phyloP scores from a whole-genome alignment of 495 filamentous ascomycete species.

The Penicillium goetzii region DNA sequence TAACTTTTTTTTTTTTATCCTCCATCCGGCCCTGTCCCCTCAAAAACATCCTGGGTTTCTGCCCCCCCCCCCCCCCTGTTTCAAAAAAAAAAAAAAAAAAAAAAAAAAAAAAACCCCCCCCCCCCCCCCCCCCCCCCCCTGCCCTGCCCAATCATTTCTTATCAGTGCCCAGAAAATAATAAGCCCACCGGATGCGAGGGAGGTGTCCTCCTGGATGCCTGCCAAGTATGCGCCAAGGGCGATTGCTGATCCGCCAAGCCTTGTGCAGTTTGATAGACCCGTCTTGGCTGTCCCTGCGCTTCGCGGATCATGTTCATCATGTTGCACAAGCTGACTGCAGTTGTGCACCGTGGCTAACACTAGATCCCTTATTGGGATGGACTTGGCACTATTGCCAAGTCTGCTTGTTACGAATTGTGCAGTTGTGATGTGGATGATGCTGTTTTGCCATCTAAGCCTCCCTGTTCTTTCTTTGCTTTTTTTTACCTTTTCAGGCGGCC shows the following conservation, averaged over 20 bases:
- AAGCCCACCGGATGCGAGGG: slow-evolving; percentile 30
- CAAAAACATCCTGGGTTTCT: too few species aligned
- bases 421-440: neutral
- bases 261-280: slow-evolving; percentile 41
- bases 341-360: slow-evolving; percentile 10
- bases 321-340: slow-evolving; percentile 19
- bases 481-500: neutral
- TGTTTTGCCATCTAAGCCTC: neutral
- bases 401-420: slow-evolving; percentile 14
- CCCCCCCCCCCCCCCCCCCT: neutral
- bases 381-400: slow-evolving; percentile 16
- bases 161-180: slow-evolving; percentile 18
- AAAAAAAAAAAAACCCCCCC: too few species aligned
- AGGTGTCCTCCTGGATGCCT: slow-evolving; percentile 30
- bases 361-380: slow-evolving; percentile 16
- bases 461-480: slow-evolving; percentile 4
- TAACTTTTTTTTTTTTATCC: too few species aligned
- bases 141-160: slow-evolving; percentile 15
- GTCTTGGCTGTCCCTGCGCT: slow-evolving; percentile 25
- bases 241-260: slow-evolving; percentile 43
- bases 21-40: too few species aligned
- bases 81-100: too few species aligned
- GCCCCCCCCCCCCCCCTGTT: too few species aligned
- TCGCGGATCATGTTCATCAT: slow-evolving; percentile 24
- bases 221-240: slow-evolving; percentile 39